These are phyloP conservation scores for Didymella arachidicola DNA, from an alignment of 2,329 filamentous ascomycete species.

Conservation along the genomic window DNA sequence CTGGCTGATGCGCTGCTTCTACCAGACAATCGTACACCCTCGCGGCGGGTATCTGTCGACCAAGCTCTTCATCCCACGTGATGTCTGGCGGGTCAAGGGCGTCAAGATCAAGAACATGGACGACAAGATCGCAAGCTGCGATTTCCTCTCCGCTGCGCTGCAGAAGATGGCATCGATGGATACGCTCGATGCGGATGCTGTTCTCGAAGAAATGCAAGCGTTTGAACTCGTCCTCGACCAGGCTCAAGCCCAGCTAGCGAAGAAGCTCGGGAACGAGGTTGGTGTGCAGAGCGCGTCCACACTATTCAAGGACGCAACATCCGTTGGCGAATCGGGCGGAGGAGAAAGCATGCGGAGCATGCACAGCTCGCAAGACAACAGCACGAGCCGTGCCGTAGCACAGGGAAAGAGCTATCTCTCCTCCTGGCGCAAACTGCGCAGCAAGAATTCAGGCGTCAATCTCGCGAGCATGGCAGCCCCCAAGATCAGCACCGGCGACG, in stretches of 20 bases:
- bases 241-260: conserved; percentile 76
- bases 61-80: conserved; percentile 88
- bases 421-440: conserved; percentile 88
- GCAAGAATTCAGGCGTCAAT: conserved; percentile 78
- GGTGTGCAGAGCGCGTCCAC: conserved; percentile 77
- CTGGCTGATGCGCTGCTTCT: conserved; percentile 95
- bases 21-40: conserved; percentile 89
- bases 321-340: conserved; percentile 41
- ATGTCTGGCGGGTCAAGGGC: conserved; percentile 92
- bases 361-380: conserved; percentile 43
- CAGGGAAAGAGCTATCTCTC: conserved; percentile 76
- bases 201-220: conserved; percentile 92
- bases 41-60: conserved; percentile 91
- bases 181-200: conserved; percentile 86
- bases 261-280: conserved; percentile 92
- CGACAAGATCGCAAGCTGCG: conserved; percentile 92
- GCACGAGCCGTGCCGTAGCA: conserved; percentile 44
- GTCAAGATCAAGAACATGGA: conserved; percentile 92
- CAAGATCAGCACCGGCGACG: conserved; percentile 44
- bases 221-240: conserved; percentile 87
- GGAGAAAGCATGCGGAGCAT: conserved; percentile 33
- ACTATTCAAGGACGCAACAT: conserved; percentile 75
- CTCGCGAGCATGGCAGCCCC: conserved; percentile 59
- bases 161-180: conserved; percentile 84
- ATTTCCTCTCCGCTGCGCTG: conserved; percentile 86